These are phyloP conservation scores for Fusarium falciforme DNA, from an alignment of 2,329 filamentous ascomycete genomes.

Conservation along the genomic window DNA sequence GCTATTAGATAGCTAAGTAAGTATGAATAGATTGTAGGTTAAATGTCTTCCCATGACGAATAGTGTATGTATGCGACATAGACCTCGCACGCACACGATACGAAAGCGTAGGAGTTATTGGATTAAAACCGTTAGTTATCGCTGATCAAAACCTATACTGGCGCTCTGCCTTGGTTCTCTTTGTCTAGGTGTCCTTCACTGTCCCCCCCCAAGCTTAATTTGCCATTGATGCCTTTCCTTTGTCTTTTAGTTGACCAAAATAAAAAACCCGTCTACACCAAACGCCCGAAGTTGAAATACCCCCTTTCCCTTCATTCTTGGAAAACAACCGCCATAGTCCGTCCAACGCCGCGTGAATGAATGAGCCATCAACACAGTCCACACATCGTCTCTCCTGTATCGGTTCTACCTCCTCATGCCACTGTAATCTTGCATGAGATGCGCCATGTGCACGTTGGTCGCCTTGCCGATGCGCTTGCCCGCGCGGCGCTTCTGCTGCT, in stretches of 20 bases:
- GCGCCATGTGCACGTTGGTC: conserved; percentile 88
- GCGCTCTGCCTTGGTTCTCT: conserved; percentile 13
- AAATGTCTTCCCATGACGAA: neutral
- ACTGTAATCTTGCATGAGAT: conserved; percentile 80
- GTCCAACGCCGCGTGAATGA: conserved; percentile 27
- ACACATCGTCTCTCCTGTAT: neutral
- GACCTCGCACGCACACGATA: neutral
- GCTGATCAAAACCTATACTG: conserved; percentile 21
- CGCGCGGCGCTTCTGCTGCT: conserved; percentile 78
- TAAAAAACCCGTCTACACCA: conserved; percentile 3
- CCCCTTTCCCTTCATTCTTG: conserved; percentile 1
- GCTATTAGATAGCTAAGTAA: neutral
- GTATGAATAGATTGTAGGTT: neutral
- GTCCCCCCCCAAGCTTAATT: conserved; percentile 1
- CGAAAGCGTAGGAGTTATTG: neutral
- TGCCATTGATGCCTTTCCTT: neutral
- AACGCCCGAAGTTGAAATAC: conserved; percentile 20
- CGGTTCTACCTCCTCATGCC: conserved; percentile 55
- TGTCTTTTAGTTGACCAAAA: conserved; percentile 18
- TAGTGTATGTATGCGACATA: neutral
- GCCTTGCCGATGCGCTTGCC: conserved; percentile 79
- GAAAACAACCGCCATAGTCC: conserved; percentile 3
- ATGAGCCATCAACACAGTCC: neutral
- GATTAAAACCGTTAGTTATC: conserved; percentile 16
- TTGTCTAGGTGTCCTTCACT: conserved; percentile 20